These are phyloP conservation scores for Dactylellina haptotyla DNA, from an alignment of 2,329 filamentous ascomycete genomes.

Conservation along the genomic window DNA sequence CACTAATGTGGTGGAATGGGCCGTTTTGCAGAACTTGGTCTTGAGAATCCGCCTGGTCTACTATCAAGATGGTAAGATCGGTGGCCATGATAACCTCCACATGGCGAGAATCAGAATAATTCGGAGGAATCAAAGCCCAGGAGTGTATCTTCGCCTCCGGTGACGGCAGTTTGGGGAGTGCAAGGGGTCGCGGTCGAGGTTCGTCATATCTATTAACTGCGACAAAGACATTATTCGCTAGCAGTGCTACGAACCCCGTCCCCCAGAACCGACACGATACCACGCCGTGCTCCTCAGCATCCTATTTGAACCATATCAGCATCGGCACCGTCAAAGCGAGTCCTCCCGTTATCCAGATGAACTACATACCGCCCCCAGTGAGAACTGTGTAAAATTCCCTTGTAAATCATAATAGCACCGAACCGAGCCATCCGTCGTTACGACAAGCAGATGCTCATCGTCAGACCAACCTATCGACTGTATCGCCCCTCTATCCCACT, in stretches of 20 bases:
- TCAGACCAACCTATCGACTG: conserved; percentile 95
- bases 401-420: conserved; percentile 91
- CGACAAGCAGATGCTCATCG: conserved; percentile 87
- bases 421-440: conserved; percentile 89
- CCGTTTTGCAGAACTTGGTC: conserved; percentile 91
- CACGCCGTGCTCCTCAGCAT: conserved; percentile 87
- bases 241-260: conserved; percentile 88
- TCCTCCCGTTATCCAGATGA: not conserved
- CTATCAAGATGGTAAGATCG: conserved; percentile 81
- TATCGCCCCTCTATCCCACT: conserved; percentile 90
- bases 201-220: conserved; percentile 90
- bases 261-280: conserved; percentile 91
- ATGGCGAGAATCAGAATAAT: conserved; percentile 86
- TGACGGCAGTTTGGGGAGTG: conserved; percentile 65
- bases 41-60: conserved; percentile 89
- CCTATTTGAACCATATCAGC: conserved; percentile 64
- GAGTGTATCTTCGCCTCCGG: conserved; percentile 78
- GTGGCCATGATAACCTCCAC: conserved; percentile 93
- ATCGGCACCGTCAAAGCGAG: conserved; percentile 8
- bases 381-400: conserved; percentile 94
- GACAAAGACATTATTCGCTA: conserved; percentile 86
- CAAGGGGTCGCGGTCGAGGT: conserved; percentile 84
- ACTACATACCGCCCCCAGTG: conserved; percentile 71
- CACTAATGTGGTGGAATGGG: conserved; percentile 87
- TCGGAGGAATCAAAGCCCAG: conserved; percentile 88